Percentiles rank a stretch among this genome's conserved stretches.
phyloP scores from a whole-genome alignment of 306 rosid species.

The Macrotyloma uniflorum region DNA sequence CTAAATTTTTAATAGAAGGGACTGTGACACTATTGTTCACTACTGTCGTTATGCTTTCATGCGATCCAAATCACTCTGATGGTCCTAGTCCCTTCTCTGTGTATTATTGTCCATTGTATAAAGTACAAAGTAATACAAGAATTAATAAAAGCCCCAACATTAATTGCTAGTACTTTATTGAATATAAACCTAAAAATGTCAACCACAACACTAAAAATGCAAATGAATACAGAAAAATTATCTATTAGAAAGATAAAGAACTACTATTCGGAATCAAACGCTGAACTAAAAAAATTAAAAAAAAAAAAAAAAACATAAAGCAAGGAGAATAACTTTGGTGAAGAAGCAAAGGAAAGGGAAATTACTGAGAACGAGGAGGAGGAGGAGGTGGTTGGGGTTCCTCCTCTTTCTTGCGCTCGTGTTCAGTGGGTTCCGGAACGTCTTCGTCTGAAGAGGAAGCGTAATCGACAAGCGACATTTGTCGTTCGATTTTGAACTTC shows the following conservation, averaged over 20 bases:
- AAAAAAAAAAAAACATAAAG: neutral
- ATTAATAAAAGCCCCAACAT: neutral
- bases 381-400: constrained; percentile 31
- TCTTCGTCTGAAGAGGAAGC: constrained; percentile 90
- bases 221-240: neutral
- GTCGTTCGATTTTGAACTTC: neutral
- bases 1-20: too few relatives aligned
- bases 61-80: neutral
- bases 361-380: constrained; percentile 50
- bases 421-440: constrained; percentile 49
- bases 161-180: neutral
- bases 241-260: neutral
- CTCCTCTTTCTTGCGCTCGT: constrained; percentile 33
- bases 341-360: neutral
- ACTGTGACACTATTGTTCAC: neutral
- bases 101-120: neutral
- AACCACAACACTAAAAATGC: neutral
- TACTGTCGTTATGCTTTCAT: neutral
- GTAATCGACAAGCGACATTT: constrained; percentile 92
- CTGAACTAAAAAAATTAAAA: neutral
- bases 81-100: neutral
- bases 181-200: neutral
- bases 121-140: neutral
- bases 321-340: neutral
- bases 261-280: neutral